Evolutionary conservation across 768 basidiomycete genomes (phyloP).

Genomic region (Mycena pura): DNA sequence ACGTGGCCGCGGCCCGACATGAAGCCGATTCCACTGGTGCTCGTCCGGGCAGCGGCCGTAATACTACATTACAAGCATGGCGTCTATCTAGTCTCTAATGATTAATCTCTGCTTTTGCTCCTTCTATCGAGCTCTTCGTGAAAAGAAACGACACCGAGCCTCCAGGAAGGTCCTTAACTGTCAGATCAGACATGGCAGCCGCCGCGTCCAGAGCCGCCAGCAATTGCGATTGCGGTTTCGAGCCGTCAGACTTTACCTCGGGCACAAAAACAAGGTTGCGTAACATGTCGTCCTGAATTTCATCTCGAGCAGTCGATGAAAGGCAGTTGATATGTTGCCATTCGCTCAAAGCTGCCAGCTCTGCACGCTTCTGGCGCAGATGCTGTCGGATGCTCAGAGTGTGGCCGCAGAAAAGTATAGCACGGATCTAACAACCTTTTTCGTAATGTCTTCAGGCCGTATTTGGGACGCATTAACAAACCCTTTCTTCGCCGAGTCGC

Average conservation of each 20-base stretch:
- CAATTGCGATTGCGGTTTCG: slow-evolving; percentile 39
- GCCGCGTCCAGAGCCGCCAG: slow-evolving; percentile 56
- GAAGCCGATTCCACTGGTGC: too few relatives aligned
- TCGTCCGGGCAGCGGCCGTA: too few relatives aligned
- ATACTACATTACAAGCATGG: neutral
- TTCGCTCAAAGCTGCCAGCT: slow-evolving; percentile 73
- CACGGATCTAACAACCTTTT: slow-evolving; percentile 54
- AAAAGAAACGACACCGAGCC: slow-evolving; percentile 82
- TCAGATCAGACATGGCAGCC: slow-evolving; percentile 39
- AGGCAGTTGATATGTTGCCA: slow-evolving; percentile 90
- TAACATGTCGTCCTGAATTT: slow-evolving; percentile 72
- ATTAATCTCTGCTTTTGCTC: too few relatives aligned
- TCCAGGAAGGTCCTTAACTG: slow-evolving; percentile 55
- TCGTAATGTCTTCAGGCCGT: slow-evolving; percentile 48
- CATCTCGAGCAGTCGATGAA: slow-evolving; percentile 46
- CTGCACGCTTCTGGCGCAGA: slow-evolving; percentile 68
- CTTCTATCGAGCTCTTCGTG: slow-evolving; percentile 55
- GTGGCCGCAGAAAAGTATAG: neutral
- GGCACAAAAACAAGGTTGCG: slow-evolving; percentile 51
- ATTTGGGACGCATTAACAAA: slow-evolving; percentile 75
- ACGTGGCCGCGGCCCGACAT: too few relatives aligned
- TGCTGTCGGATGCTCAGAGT: slow-evolving; percentile 50
- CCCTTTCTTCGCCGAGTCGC: slow-evolving; percentile 41
- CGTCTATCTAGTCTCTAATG: too few relatives aligned
- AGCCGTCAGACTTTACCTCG: slow-evolving; percentile 6